Evolutionary conservation across 2,329 filamentous ascomycete genomes (phyloP), one percentile per base, ranked within the genome.

Genomic region (Apiospora marii): DNA sequence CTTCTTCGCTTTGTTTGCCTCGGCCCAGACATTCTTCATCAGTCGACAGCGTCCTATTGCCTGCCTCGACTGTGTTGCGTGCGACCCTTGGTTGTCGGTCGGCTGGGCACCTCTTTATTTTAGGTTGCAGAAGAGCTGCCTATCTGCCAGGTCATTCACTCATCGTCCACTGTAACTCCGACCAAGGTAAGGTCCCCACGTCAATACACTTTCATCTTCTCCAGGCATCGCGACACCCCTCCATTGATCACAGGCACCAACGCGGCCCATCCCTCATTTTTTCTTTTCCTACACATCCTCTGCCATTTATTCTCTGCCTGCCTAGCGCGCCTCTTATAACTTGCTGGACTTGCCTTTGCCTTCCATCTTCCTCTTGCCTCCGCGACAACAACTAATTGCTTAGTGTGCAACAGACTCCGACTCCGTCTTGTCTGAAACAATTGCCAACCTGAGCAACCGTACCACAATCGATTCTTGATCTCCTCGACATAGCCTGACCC

Each of bases 151-250:
- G 30, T 41, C 58, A 64, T 37, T 64, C 58, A 64, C n/a, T 37
- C 34, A 64, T 64, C 53, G 16, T 64, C 12, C 34, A n/a, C 58
- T 58, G 58, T 64, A 64, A 64, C 19, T 41, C 58, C 58, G 30
- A 64, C 58, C 22, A 61, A 64, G 58, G 58, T 64, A 64, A 64
- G 58, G 58, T 64, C 58, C 58, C 58, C 58, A 64, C 58, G 34
- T 64, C 58, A 24, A 41, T 64, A 64, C 58, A 41, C 58, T 64
- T 64, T 41, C 53, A 61, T 61, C 53, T 34, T 61, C 19, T 13
- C 53, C 58, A 41, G 30, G 22, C 58, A 64, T 64, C 58, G 34
- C 58, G 34, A 64, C 30, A 64, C 58, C 58, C 58, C 58, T 41
- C 58, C 58, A 64, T 64, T 24, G 22, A n/a, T n/a, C 41, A 64